phyloP scores from a whole-genome alignment of 352 stramenopile genomes.

The Phytophthora macrochlamydospora region DNA sequence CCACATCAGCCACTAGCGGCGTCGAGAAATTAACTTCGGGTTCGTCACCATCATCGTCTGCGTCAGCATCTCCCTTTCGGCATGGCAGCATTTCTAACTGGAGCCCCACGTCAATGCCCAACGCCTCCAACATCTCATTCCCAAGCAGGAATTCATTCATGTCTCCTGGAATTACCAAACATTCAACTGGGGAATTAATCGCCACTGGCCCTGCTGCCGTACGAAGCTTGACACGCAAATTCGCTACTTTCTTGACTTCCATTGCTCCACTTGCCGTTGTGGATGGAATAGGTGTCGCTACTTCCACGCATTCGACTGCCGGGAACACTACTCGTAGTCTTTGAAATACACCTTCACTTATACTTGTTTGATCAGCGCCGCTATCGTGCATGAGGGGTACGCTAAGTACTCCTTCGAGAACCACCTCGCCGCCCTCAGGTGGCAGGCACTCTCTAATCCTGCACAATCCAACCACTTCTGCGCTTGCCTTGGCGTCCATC shows the following conservation, averaged over 20 bases:
- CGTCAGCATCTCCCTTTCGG: constrained; percentile 4
- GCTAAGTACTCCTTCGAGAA: constrained; percentile 8
- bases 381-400: constrained; percentile 10
- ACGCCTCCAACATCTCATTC: constrained; percentile 3
- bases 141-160: constrained; percentile 12
- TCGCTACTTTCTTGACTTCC: constrained; percentile 4
- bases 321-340: too few relatives aligned
- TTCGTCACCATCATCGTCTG: constrained; percentile 10
- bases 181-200: constrained; percentile 2
- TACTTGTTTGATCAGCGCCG: constrained; percentile 2
- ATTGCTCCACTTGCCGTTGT: constrained; percentile 1
- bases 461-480: neutral
- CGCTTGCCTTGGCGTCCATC: neutral
- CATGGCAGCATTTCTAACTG: constrained; percentile 9
- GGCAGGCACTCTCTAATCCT: constrained; percentile 9
- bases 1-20: neutral
- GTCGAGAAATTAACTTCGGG: neutral
- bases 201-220: constrained; percentile 6
- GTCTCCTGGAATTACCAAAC: constrained; percentile 6
- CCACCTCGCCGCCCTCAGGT: constrained; percentile 2
- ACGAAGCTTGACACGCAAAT: constrained; percentile 4
- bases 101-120: constrained; percentile 9
- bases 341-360: constrained; percentile 9
- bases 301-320: constrained; percentile 2
- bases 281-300: constrained; percentile 1